phyloP scores from a whole-genome alignment of 352 stramenopile species.

The Phytophthora tentaculata region DNA sequence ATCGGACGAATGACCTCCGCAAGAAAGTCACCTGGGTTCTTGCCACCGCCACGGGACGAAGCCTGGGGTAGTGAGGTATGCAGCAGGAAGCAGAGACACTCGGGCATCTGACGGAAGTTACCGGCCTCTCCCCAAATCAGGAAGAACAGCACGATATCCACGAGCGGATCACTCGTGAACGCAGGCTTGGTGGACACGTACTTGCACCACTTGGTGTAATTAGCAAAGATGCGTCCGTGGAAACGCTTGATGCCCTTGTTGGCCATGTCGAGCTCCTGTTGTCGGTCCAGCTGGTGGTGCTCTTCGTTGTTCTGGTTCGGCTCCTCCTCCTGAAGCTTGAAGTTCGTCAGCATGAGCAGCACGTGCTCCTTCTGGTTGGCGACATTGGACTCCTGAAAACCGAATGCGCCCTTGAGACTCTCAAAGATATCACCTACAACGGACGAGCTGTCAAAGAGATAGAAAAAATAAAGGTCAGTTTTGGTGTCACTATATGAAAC shows the following conservation, averaged over 20 bases:
- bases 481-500: background rate
- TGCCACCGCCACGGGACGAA: constrained; percentile 56
- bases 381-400: constrained; percentile 93
- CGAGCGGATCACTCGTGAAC: constrained; percentile 79
- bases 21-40: constrained; percentile 76
- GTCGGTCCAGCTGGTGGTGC: constrained; percentile 61
- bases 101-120: constrained; percentile 85
- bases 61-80: constrained; percentile 81
- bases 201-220: constrained; percentile 91
- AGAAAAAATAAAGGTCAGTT: constrained; percentile 14
- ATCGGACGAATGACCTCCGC: constrained; percentile 82
- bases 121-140: constrained; percentile 87
- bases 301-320: constrained; percentile 32
- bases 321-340: constrained; percentile 76
- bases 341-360: constrained; percentile 82
- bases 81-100: constrained; percentile 82
- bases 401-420: constrained; percentile 94
- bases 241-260: constrained; percentile 83
- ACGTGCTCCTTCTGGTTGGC: constrained; percentile 84
- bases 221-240: constrained; percentile 77
- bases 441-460: constrained; percentile 45
- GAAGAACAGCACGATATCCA: constrained; percentile 86
- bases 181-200: constrained; percentile 82
- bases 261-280: constrained; percentile 74
- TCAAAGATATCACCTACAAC: constrained; percentile 87